phyloP scores from a whole-genome alignment of 331 rosid species.

The Malus hybrid region DNA sequence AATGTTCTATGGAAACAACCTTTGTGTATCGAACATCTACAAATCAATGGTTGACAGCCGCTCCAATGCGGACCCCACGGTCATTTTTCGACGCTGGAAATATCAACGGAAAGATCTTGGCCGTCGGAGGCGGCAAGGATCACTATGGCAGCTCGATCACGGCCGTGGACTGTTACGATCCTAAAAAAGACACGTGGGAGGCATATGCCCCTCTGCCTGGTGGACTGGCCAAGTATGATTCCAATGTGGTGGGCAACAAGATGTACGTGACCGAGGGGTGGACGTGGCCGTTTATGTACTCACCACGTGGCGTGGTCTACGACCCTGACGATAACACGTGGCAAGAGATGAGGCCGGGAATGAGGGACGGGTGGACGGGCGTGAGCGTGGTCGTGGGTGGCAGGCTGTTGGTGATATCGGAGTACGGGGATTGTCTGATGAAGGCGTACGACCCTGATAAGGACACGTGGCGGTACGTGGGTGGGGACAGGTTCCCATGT shows the following conservation, averaged over 20 bases:
- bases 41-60: slow-evolving; percentile 35
- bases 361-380: slow-evolving; percentile 70
- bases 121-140: slow-evolving; percentile 18
- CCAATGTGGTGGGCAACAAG: slow-evolving; percentile 26
- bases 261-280: slow-evolving; percentile 67
- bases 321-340: slow-evolving; percentile 31
- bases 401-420: slow-evolving; percentile 38
- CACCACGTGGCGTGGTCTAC: slow-evolving; percentile 43
- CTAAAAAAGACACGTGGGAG: slow-evolving; percentile 38
- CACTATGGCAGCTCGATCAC: background rate
- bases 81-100: slow-evolving; percentile 22
- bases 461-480: slow-evolving; percentile 51
- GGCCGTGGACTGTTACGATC: slow-evolving; percentile 27
- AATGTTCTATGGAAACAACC: slow-evolving; percentile 8
- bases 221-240: slow-evolving; percentile 18
- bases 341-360: slow-evolving; percentile 34
- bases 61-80: slow-evolving; percentile 6
- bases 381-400: slow-evolving; percentile 33
- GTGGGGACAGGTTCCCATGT: slow-evolving; percentile 50
- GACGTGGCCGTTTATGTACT: slow-evolving; percentile 54
- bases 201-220: background rate
- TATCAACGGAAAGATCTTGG: slow-evolving; percentile 29
- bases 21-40: slow-evolving; percentile 29
- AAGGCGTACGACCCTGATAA: slow-evolving; percentile 35
- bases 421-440: slow-evolving; percentile 47